These are phyloP conservation scores for Sporisorium graminicola DNA, from an alignment of 1,284 basidiomycete genomes.

Conservation along the genomic window DNA sequence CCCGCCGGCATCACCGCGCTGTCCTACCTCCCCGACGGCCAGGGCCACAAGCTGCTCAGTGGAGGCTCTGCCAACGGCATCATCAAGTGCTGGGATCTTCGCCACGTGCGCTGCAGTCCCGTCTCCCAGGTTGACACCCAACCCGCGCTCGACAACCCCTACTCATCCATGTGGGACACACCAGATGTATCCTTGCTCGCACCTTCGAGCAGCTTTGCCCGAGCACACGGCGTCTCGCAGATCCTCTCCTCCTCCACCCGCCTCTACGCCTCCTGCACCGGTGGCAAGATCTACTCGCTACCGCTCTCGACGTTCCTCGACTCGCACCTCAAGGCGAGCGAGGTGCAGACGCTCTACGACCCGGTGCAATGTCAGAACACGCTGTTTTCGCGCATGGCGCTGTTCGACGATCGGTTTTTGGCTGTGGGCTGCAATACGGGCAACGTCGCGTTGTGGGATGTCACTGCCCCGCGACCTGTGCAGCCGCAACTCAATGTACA, in stretches of 20 bases:
- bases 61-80: constrained; percentile 59
- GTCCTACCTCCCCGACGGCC: constrained; percentile 50
- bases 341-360: constrained; percentile 48
- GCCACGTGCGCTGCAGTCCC: constrained; percentile 29
- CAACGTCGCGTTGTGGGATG: constrained; percentile 64
- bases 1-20: constrained; percentile 58
- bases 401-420: constrained; percentile 61
- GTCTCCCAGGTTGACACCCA: constrained; percentile 23
- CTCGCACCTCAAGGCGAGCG: constrained; percentile 5
- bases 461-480: background rate
- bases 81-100: constrained; percentile 67
- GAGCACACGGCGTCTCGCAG: constrained; percentile 64
- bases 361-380: constrained; percentile 62
- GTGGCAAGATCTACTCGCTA: constrained; percentile 59
- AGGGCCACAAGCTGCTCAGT: constrained; percentile 54
- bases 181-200: constrained; percentile 40
- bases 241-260: constrained; percentile 46
- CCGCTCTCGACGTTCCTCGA: constrained; percentile 35
- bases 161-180: constrained; percentile 27
- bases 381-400: constrained; percentile 63
- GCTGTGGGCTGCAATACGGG: constrained; percentile 67
- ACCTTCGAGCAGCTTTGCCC: constrained; percentile 21
- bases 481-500: background rate
- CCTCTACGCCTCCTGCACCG: constrained; percentile 62
- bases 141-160: background rate